Percentiles rank a stretch among this genome's conserved stretches.
Evolutionary conservation across 2,329 filamentous ascomycete species (phyloP).

Genomic region (Geosmithia putterillii): DNA sequence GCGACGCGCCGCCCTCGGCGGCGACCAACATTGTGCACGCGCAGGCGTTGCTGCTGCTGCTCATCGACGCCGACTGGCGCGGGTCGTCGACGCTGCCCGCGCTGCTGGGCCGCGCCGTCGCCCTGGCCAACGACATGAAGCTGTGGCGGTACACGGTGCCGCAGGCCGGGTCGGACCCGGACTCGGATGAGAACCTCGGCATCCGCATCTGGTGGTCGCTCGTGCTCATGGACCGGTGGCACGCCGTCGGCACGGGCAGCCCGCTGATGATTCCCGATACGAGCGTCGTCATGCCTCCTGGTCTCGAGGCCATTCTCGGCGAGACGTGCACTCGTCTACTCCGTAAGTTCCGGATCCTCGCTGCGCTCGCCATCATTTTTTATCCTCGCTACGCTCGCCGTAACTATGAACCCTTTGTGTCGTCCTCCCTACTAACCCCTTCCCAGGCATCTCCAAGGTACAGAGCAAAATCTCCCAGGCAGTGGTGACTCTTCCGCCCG

Average conservation of each 20-base stretch:
- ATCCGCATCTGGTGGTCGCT: constrained; percentile 61
- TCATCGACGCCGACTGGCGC: constrained; percentile 48
- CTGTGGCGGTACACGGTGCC: constrained; percentile 33
- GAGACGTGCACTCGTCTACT: constrained; percentile 52
- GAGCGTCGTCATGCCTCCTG: constrained; percentile 44
- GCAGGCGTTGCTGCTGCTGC: constrained; percentile 54
- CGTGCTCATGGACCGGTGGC: constrained; percentile 61
- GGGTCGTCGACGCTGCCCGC: constrained; percentile 30
- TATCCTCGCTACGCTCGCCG: not conserved
- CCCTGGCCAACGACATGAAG: constrained; percentile 52
- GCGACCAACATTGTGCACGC: constrained; percentile 44
- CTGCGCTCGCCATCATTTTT: not conserved
- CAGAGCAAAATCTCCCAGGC: constrained; percentile 28
- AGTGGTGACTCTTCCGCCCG: constrained; percentile 21
- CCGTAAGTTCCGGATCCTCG: constrained; percentile 46
- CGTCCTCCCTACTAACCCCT: not conserved
- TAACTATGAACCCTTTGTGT: constrained; percentile 5
- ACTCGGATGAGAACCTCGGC: constrained; percentile 50
- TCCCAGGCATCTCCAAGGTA: constrained; percentile 41
- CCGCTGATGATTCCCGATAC: constrained; percentile 51
- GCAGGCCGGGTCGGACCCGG: constrained; percentile 35
- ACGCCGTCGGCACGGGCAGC: constrained; percentile 53
- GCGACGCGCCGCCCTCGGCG: constrained; percentile 21
- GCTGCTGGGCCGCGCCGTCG: constrained; percentile 53
- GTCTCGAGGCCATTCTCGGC: constrained; percentile 48